These are phyloP conservation scores for Beverwykella pulmonaria DNA, from an alignment of 495 filamentous ascomycete genomes.

Conservation along the genomic window DNA sequence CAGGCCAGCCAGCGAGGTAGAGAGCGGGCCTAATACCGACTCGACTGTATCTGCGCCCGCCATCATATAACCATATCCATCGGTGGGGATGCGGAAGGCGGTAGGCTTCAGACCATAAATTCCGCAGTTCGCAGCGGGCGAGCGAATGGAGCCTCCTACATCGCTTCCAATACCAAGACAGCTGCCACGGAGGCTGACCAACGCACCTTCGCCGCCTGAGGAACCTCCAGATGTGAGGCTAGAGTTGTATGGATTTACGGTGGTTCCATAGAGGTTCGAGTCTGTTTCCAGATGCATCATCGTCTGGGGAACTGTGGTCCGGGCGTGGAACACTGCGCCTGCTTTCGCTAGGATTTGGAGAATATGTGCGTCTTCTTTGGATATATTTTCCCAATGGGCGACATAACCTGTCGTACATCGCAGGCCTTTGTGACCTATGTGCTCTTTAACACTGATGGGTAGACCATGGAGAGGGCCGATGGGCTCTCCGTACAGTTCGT, in stretches of 20 bases:
- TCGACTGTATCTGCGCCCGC: slow-evolving; percentile 62
- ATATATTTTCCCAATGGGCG: slow-evolving; percentile 49
- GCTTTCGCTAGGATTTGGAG: slow-evolving; percentile 52
- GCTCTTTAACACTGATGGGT: slow-evolving; percentile 70
- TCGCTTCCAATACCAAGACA: slow-evolving; percentile 42
- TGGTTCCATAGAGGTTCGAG: slow-evolving; percentile 61
- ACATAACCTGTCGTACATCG: slow-evolving; percentile 54
- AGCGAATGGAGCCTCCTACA: slow-evolving; percentile 41
- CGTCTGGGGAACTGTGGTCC: slow-evolving; percentile 60
- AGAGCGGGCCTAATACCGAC: slow-evolving; percentile 64
- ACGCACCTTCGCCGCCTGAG: slow-evolving; percentile 42
- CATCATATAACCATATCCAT: slow-evolving; percentile 54
- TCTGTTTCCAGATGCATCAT: slow-evolving; percentile 66
- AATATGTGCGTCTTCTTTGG: slow-evolving; percentile 53
- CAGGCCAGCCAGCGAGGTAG: slow-evolving; percentile 62
- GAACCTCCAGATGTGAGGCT: slow-evolving; percentile 39
- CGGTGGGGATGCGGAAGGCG: slow-evolving; percentile 58
- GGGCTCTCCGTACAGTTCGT: slow-evolving; percentile 42
- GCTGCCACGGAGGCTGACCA: slow-evolving; percentile 38
- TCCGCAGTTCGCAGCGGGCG: slow-evolving; percentile 65
- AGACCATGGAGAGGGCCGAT: slow-evolving; percentile 69
- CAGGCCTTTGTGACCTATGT: slow-evolving; percentile 60
- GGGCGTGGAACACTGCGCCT: slow-evolving; percentile 55
- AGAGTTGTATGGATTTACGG: slow-evolving; percentile 37
- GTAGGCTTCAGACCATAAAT: slow-evolving; percentile 70